Evolutionary conservation across 2,329 filamentous ascomycete genomes (phyloP), one percentile per base, ranked within the genome.

Genomic region (Claviceps monticola): DNA sequence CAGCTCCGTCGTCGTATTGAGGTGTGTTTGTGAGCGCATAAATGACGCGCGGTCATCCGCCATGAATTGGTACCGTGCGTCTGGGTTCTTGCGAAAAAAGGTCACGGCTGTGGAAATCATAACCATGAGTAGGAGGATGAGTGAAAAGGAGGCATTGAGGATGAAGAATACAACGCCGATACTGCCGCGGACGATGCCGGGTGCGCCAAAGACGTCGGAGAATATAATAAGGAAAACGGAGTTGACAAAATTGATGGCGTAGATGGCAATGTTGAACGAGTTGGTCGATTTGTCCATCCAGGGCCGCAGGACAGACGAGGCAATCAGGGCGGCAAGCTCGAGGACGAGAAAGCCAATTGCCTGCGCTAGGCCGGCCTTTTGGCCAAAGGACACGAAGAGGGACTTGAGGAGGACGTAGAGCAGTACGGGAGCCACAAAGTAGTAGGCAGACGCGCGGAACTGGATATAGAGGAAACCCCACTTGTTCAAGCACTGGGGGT

Each of bases 221-320:
- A 95, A 95, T 59, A 96, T 79, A 49, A 96, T 74, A 36, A 96
- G 72, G 73, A 94, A 93, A 65, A 95, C 82, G 50, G 84, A 78
- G 68, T 91, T 95, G 62, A 95, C 65, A 67, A 95, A 94, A 74
- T 95, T 95, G 67, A 95, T 76, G 46, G 81, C 83, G 55, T 82
- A 84, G 62, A 96, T 95, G 53, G 88, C 79, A 62, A 96, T 95
- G 71, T 96, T 95, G 76, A 95, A 95, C 45, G 84, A 83, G 69
- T 95, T 96, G 54, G 88, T 95, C 71, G 89, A 90, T 80, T 95
- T 95, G 75, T 96, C 90, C 90, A 96, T 96, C 84, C 88, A 96
- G n/a, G 90, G 90, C 53, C 88, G 83, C 58, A 95, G 71, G 51
- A 94, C 83, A 53, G 82, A 84, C 49, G 88, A 82, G 26, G 71